A percentile compares a stretch with the other conserved stretches of the same genome.
Conservation (phyloP, 805 yeast genomes). For the Hanseniaspora hatyaiensis region DNA sequence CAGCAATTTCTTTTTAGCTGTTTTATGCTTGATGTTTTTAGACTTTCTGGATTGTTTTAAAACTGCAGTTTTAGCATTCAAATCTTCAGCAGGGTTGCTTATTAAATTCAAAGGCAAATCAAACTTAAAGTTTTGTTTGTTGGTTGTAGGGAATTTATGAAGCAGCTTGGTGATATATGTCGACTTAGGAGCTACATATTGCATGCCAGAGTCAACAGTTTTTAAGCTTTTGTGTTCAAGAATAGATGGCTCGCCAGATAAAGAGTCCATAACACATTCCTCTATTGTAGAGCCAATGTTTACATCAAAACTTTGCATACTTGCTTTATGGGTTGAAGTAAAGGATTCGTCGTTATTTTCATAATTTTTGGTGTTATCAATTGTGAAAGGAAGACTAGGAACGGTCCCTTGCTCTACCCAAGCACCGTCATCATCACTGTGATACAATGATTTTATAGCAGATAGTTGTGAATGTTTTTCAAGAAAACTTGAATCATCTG, state of each 20-base stretch:
- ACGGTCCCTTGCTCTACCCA: constrained; percentile 7
- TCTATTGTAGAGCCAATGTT: not conserved
- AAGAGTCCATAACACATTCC: not conserved
- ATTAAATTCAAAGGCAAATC: constrained; percentile 24
- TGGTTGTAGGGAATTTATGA: constrained; percentile 28
- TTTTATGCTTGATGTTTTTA: constrained; percentile 28
- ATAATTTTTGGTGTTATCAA: not conserved
- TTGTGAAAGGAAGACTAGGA: constrained; percentile 9
- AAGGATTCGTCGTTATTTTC: not conserved
- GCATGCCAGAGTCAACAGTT: not conserved
- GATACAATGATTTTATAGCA: constrained; percentile 11
- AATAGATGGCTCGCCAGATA: not conserved
- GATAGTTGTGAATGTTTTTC: constrained; percentile 12
- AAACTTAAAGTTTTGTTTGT: constrained; percentile 27
- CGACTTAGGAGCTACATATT: constrained; percentile 22
- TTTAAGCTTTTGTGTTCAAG: not conserved
- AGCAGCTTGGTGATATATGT: constrained; percentile 29
- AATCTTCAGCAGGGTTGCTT: constrained; percentile 29
- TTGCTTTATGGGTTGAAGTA: not conserved
- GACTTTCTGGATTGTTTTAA: constrained; percentile 10
- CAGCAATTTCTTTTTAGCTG: constrained; percentile 28
- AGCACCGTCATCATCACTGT: constrained; percentile 8
- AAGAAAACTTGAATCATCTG: not conserved
- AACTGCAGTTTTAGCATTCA: constrained; percentile 21
- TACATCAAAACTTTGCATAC: not conserved